A percentile compares a stretch with the other conserved stretches of the same genome.
Conservation (phyloP, 164 flowering plant genomes). For the Tinospora cordifolia region DNA sequence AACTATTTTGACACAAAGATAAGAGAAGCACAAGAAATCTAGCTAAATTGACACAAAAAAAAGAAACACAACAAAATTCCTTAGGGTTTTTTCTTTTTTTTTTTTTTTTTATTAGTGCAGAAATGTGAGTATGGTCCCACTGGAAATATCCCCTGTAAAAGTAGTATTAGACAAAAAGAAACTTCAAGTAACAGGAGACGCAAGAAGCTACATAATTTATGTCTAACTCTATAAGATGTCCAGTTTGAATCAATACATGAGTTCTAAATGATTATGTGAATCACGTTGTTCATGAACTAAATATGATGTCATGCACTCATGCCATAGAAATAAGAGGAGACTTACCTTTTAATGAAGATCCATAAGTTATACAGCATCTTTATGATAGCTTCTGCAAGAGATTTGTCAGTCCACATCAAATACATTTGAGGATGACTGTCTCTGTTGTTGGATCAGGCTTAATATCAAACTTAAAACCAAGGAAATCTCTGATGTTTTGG, state of each 20-base stretch:
- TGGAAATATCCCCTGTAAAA: too few relatives aligned
- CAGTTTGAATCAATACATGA: neutral
- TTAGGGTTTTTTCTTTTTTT: too few relatives aligned
- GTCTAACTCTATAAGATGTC: neutral
- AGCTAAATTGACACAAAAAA: too few relatives aligned
- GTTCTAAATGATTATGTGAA: neutral
- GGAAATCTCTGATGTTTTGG: conserved; percentile 68
- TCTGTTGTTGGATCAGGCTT: conserved; percentile 66
- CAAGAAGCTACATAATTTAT: neutral
- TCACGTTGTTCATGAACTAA: neutral
- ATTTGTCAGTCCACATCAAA: conserved; percentile 77
- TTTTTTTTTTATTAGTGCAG: too few relatives aligned
- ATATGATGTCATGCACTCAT: neutral
- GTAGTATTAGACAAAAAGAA: neutral
- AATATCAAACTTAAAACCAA: conserved; percentile 60
- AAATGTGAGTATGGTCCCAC: too few relatives aligned
- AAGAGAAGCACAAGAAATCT: too few relatives aligned
- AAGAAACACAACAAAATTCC: too few relatives aligned
- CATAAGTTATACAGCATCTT: conserved; percentile 8
- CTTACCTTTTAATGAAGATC: neutral
- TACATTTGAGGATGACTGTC: conserved; percentile 63
- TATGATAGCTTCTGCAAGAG: conserved; percentile 61
- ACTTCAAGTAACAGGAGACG: neutral
- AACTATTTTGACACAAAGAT: too few relatives aligned
- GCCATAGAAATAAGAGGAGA: neutral